These are phyloP conservation scores for Alternaria longipes DNA, from an alignment of 2,329 filamentous ascomycete genomes.

Conservation along the genomic window DNA sequence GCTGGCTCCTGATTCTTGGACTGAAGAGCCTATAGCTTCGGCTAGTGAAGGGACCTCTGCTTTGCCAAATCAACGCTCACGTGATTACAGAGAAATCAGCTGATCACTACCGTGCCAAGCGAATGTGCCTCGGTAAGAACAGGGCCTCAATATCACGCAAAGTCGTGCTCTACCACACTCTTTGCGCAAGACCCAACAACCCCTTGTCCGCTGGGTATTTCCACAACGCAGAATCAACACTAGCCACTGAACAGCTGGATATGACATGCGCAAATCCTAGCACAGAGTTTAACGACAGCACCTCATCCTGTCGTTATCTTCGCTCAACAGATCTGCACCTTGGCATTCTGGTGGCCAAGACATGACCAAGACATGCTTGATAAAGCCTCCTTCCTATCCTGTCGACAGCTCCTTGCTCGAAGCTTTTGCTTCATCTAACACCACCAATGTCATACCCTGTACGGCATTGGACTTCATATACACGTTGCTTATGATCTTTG, in stretches of 20 bases:
- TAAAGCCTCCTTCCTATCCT: constrained; percentile 47
- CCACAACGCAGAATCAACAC: neutral
- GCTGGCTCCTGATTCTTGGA: neutral
- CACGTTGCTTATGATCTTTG: constrained; percentile 21
- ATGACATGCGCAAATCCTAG: no score
- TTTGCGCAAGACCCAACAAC: neutral
- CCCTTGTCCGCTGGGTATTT: neutral
- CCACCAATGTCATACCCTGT: constrained; percentile 39
- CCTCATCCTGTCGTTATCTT: neutral
- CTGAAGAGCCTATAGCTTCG: neutral
- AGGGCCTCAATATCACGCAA: neutral
- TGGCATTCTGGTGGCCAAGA: constrained; percentile 19
- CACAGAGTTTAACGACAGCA: neutral
- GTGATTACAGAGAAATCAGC: neutral
- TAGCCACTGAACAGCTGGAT: neutral
- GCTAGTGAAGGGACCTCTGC: no score
- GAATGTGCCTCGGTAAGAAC: neutral
- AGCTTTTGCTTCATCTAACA: constrained; percentile 45
- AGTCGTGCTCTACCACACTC: neutral
- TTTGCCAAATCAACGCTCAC: neutral
- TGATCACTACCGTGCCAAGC: neutral
- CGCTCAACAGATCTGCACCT: constrained; percentile 27
- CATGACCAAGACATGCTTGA: constrained; percentile 39
- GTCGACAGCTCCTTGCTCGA: constrained; percentile 31
- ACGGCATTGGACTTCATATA: constrained; percentile 33